Evolutionary conservation across 257 asterid species (phyloP).

Genomic region (Solanum ossicruentum): DNA sequence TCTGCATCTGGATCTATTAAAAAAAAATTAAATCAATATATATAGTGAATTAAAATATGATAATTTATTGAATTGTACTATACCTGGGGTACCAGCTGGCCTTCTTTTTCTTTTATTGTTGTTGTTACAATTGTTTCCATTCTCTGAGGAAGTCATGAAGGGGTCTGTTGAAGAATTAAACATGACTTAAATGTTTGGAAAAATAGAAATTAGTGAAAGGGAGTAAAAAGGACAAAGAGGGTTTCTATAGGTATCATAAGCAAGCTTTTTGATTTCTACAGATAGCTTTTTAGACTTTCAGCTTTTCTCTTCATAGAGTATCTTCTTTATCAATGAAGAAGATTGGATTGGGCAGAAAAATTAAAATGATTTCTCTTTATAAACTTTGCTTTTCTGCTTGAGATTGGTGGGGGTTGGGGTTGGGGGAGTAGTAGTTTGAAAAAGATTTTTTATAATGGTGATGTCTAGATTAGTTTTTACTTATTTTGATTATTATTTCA

Average conservation of each 20-base stretch:
- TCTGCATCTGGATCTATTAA: conserved; percentile 10
- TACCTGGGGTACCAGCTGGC: conserved; percentile 24
- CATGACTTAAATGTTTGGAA: conserved; percentile 2
- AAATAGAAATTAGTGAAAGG: not conserved
- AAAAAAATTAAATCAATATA: not conserved
- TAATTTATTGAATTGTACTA: too few relatives aligned
- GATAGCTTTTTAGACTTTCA: conserved; percentile 19
- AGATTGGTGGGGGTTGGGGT: not conserved
- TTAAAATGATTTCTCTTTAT: not conserved
- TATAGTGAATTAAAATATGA: too few relatives aligned
- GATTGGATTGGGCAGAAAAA: not conserved
- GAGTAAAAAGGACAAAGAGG: not conserved
- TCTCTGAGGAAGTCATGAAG: conserved; percentile 9
- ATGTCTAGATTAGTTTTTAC: not conserved
- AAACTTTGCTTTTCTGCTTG: not conserved
- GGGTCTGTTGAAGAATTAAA: conserved; percentile 19
- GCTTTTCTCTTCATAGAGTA: conserved; percentile 2
- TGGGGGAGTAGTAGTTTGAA: not conserved
- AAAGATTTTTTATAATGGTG: not conserved
- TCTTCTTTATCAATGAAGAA: conserved; percentile 7
- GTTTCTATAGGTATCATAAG: conserved; percentile 14
- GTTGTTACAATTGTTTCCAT: not conserved
- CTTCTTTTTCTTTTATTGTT: conserved; percentile 13
- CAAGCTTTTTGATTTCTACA: not conserved
- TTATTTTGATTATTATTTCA: not conserved